Conservation (phyloP, 2,329 filamentous ascomycete species). For the Fusarium longipes region DNA sequence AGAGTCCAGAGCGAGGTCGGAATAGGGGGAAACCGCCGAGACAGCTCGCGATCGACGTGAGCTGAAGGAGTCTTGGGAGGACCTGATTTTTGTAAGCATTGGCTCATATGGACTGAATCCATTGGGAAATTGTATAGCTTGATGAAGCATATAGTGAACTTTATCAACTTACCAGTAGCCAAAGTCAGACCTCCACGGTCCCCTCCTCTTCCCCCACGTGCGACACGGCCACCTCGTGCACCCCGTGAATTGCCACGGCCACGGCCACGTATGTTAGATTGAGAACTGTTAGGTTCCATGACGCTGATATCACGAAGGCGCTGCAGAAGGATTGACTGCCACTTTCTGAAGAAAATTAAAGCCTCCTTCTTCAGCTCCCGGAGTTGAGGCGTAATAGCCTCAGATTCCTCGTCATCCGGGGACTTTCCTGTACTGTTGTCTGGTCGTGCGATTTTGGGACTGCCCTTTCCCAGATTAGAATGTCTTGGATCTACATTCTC, state of each 20-base stretch:
- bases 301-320: slow-evolving; percentile 76
- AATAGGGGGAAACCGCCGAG: slow-evolving; percentile 66
- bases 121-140: neutral
- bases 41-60: slow-evolving; percentile 60
- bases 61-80: slow-evolving; percentile 56
- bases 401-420: slow-evolving; percentile 49
- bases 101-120: neutral
- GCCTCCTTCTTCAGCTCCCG: slow-evolving; percentile 76
- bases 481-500: slow-evolving; percentile 28
- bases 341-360: slow-evolving; percentile 80
- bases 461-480: slow-evolving; percentile 13
- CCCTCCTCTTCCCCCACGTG: slow-evolving; percentile 50
- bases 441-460: slow-evolving; percentile 23
- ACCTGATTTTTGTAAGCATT: slow-evolving; percentile 39
- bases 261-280: slow-evolving; percentile 49
- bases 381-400: slow-evolving; percentile 59
- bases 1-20: slow-evolving; percentile 71
- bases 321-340: slow-evolving; percentile 77
- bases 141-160: neutral
- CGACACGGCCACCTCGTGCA: slow-evolving; percentile 46
- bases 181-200: slow-evolving; percentile 47
- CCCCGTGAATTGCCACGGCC: slow-evolving; percentile 50
- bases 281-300: slow-evolving; percentile 52
- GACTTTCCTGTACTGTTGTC: slow-evolving; percentile 46
- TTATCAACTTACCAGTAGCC: slow-evolving; percentile 51